Conservation (phyloP, 495 filamentous ascomycete genomes). For the Penicillium odoratum region DNA sequence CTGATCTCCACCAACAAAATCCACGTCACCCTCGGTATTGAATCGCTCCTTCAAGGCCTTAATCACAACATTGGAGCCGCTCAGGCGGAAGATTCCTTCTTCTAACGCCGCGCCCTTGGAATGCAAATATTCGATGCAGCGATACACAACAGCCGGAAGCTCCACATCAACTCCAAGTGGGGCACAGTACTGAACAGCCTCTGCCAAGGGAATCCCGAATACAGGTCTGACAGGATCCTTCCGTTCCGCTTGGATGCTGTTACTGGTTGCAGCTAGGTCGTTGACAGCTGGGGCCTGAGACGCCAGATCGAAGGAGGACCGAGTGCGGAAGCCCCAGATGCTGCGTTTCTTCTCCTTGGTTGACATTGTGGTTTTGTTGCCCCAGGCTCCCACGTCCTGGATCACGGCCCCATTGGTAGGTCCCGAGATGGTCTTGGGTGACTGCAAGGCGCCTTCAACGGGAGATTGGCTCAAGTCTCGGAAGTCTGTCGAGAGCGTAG, state of each 20-base stretch:
- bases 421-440: slow-evolving; percentile 72
- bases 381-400: slow-evolving; percentile 84
- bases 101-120: slow-evolving; percentile 79
- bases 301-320: slow-evolving; percentile 60
- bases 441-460: slow-evolving; percentile 26
- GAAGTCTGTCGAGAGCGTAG: slow-evolving; percentile 27
- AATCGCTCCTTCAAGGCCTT: slow-evolving; percentile 88
- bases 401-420: slow-evolving; percentile 87
- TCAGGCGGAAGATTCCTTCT: slow-evolving; percentile 95
- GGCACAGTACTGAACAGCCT: slow-evolving; percentile 78
- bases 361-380: slow-evolving; percentile 63
- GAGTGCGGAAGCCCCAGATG: slow-evolving; percentile 86
- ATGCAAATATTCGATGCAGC: slow-evolving; percentile 91
- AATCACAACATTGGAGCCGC: slow-evolving; percentile 91
- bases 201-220: slow-evolving; percentile 83
- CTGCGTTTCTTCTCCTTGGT: slow-evolving; percentile 86
- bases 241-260: slow-evolving; percentile 46
- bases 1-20: slow-evolving; percentile 76
- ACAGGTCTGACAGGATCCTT: slow-evolving; percentile 66
- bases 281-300: slow-evolving; percentile 31
- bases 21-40: slow-evolving; percentile 91
- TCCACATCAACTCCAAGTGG: slow-evolving; percentile 69
- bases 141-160: slow-evolving; percentile 93
- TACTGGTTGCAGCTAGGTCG: slow-evolving; percentile 38
- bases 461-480: slow-evolving; percentile 28